Evolutionary conservation across 2,329 filamentous ascomycete genomes (phyloP), one percentile per base, ranked within the genome.

Genomic region (Fusarium torulosum): DNA sequence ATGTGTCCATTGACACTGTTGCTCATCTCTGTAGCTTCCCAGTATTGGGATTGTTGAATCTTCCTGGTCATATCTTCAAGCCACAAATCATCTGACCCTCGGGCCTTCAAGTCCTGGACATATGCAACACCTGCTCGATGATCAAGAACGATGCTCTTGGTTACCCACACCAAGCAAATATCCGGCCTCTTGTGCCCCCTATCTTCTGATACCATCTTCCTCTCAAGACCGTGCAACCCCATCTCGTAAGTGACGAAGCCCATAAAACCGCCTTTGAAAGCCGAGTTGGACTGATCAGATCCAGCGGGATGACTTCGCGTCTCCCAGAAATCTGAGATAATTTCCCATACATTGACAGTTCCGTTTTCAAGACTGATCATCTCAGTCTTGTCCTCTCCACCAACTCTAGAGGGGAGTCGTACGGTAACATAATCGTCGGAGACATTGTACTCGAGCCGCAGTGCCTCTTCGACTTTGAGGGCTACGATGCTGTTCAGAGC

Each of bases 171-270:
- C 60, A 96, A 87, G 74, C 88, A 91, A 21, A 95, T 81, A 75
- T 96, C 93, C 0, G 92, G 90, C 13, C 86, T 81, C 37, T 77
- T 71, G 55, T 84, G 79, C 3, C 74, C 74, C 13, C 77, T 68
- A 5, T 72, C 51, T 2, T 59, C 63, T 0, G 75, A 56, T 0
- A 78, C 69, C 25, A 74, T 63, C 0, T 72, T 74, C 7, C 75
- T 71, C 38, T 75, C 78, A 7, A 80, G 63, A 0, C 75, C 75
- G 27, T 76, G 72, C 2, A 96, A 80, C 0, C 93, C 92, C 75
- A 94, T 88, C 76, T 97, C 94, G 63, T 97, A 97, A 0, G 92
- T 93, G 50, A 93, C 85, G 72, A 91, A 96, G 0, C 94, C 94
- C 79, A 97, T 88, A 60, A 97, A 89, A 0, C 94, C 94, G 51